Percentiles rank a stretch among this genome's conserved stretches.
These are phyloP conservation scores for Capsicum pubescens DNA, from an alignment of 257 asterid genomes.

Conservation along the genomic window DNA sequence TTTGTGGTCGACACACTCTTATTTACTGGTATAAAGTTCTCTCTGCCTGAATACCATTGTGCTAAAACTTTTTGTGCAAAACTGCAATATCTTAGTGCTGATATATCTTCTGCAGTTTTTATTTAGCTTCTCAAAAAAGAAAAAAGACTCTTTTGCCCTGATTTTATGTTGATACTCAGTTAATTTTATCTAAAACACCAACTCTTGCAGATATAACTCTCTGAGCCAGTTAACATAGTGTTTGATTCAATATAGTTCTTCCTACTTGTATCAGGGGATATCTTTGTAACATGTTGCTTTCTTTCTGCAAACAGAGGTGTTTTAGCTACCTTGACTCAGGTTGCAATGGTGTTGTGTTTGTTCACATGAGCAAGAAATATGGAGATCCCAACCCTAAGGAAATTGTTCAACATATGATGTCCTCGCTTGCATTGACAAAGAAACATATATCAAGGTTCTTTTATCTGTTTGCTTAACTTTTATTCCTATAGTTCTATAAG, in stretches of 20 bases:
- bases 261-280: not conserved
- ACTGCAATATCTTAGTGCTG: not conserved
- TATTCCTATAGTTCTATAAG: slow-evolving; percentile 11
- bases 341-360: slow-evolving; percentile 86
- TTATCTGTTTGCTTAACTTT: not conserved
- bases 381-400: slow-evolving; percentile 90
- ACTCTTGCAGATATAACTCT: not conserved
- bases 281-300: not conserved
- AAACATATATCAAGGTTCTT: slow-evolving; percentile 80
- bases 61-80: slow-evolving; percentile 1
- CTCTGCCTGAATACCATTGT: not conserved
- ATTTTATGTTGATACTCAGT: not conserved
- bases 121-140: not conserved
- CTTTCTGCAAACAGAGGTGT: slow-evolving; percentile 62
- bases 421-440: slow-evolving; percentile 77
- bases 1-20: not conserved
- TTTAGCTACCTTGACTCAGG: slow-evolving; percentile 86
- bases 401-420: slow-evolving; percentile 85
- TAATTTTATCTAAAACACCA: not conserved
- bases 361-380: slow-evolving; percentile 87
- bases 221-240: not conserved
- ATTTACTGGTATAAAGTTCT: not conserved
- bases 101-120: not conserved
- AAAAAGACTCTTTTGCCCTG: not conserved
- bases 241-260: not conserved